A percentile compares a stretch with the other conserved stretches of the same genome.
Evolutionary conservation across 345 rosid genomes (phyloP).

Genomic region (Adansonia digitata): DNA sequence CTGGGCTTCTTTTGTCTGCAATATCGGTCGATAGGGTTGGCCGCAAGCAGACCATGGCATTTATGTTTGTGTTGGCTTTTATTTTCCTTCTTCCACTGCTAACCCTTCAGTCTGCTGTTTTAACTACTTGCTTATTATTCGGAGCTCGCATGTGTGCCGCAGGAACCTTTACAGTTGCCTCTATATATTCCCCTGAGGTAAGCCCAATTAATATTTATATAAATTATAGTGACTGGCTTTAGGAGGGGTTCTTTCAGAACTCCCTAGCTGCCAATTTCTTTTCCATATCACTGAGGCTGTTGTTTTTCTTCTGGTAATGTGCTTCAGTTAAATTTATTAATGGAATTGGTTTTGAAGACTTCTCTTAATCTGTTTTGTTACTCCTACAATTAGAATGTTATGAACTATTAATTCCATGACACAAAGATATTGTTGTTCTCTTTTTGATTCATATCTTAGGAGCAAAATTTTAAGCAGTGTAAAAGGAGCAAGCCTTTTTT

Average conservation of each 20-base stretch:
- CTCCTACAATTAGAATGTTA: not conserved
- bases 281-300: not conserved
- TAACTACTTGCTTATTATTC: slow-evolving; percentile 46
- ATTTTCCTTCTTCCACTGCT: slow-evolving; percentile 49
- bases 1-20: slow-evolving; percentile 59
- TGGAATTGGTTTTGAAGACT: not conserved
- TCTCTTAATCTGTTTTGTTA: not conserved
- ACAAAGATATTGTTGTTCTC: not conserved
- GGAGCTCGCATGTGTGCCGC: slow-evolving; percentile 57
- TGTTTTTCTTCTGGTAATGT: not conserved
- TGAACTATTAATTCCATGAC: not conserved
- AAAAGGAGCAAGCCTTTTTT: not conserved
- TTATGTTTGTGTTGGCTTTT: slow-evolving; percentile 38
- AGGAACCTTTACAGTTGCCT: slow-evolving; percentile 35
- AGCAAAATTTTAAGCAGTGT: not conserved
- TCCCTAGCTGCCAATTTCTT: not conserved
- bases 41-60: slow-evolving; percentile 49
- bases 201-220: not conserved
- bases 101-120: slow-evolving; percentile 24
- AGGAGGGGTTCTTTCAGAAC: not conserved
- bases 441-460: not conserved
- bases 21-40: slow-evolving; percentile 52
- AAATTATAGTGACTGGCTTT: not conserved
- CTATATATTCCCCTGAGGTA: slow-evolving; percentile 63
- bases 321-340: not conserved